A percentile compares a stretch with the other conserved stretches of the same genome.
phyloP scores from a whole-genome alignment of 139 green algal genomes.

The Diplosphaera chodatii region DNA sequence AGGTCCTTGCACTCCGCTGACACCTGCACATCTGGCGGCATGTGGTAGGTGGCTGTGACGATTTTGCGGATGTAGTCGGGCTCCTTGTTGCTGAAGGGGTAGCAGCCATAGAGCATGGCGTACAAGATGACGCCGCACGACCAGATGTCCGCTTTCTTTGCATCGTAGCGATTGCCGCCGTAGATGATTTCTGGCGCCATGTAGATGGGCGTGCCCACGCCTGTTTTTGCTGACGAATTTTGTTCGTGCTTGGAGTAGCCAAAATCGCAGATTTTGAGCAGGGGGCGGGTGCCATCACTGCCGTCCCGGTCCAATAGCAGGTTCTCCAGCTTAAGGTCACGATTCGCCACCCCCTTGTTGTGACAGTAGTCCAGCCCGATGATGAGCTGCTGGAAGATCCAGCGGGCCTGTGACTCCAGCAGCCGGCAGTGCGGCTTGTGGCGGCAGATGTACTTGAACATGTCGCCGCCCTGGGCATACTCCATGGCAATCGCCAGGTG shows the following conservation, averaged over 20 bases:
- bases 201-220: constrained; percentile 68
- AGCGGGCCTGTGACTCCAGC: constrained; percentile 28
- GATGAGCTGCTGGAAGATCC: constrained; percentile 59
- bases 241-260: constrained; percentile 59
- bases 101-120: constrained; percentile 68
- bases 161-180: constrained; percentile 40
- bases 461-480: constrained; percentile 59
- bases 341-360: constrained; percentile 43
- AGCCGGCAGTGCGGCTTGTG: constrained; percentile 2
- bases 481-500: constrained; percentile 57
- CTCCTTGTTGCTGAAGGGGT: constrained; percentile 72
- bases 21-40: constrained; percentile 47
- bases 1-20: constrained; percentile 31
- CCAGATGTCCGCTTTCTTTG: constrained; percentile 69
- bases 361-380: constrained; percentile 55
- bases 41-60: constrained; percentile 22
- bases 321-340: constrained; percentile 63
- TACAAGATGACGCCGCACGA: constrained; percentile 71
- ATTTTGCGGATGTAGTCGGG: constrained; percentile 9
- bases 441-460: constrained; percentile 41
- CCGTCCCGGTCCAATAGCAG: constrained; percentile 41
- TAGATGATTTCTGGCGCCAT: constrained; percentile 71
- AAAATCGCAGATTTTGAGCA: constrained; percentile 66
- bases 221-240: constrained; percentile 55
- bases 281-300: constrained; percentile 13